phyloP scores from a whole-genome alignment of 2,329 filamentous ascomycete genomes.

The Ophiostoma sp. region DNA sequence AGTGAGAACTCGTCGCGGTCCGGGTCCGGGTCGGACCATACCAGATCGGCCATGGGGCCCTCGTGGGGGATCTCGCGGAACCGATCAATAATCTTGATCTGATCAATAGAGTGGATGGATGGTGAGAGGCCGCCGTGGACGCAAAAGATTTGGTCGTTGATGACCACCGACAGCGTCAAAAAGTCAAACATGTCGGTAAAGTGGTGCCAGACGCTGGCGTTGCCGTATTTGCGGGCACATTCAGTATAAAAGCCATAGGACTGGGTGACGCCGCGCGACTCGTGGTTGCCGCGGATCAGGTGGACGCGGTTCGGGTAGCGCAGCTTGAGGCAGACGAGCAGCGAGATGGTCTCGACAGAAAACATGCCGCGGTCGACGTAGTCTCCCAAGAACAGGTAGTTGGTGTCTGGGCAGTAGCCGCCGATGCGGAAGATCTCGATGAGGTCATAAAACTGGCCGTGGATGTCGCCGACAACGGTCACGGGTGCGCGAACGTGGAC shows the following conservation, averaged over 20 bases:
- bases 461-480: conserved; percentile 96
- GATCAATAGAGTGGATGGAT: conserved; percentile 96
- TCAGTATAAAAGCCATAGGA: conserved; percentile 99
- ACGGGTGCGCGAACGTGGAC: conserved; percentile 95
- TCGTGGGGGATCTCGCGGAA: conserved; percentile 99
- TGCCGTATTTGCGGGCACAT: conserved; percentile 96
- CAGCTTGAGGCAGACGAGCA: conserved; percentile 94
- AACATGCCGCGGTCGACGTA: conserved; percentile 99
- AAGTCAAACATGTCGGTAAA: conserved; percentile 99
- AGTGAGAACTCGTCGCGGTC: conserved; percentile 96
- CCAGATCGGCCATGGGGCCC: conserved; percentile 97
- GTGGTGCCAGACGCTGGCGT: conserved; percentile 98
- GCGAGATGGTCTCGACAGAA: conserved; percentile 96
- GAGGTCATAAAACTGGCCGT: conserved; percentile 98
- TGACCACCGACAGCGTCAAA: conserved; percentile 92
- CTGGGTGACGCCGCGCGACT: conserved; percentile 95
- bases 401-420: conserved; percentile 95
- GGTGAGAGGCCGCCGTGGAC: conserved; percentile 89
- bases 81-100: conserved; percentile 99
- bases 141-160: conserved; percentile 98
- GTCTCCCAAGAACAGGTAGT: conserved; percentile 96
- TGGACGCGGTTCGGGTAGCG: conserved; percentile 95
- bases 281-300: conserved; percentile 95
- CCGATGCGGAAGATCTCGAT: conserved; percentile 99
- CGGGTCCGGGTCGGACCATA: conserved; percentile 98